A percentile compares a stretch with the other conserved stretches of the same genome.
Evolutionary conservation across 768 basidiomycete genomes (phyloP).

Genomic region (Rhodotorula taiwanensis): DNA sequence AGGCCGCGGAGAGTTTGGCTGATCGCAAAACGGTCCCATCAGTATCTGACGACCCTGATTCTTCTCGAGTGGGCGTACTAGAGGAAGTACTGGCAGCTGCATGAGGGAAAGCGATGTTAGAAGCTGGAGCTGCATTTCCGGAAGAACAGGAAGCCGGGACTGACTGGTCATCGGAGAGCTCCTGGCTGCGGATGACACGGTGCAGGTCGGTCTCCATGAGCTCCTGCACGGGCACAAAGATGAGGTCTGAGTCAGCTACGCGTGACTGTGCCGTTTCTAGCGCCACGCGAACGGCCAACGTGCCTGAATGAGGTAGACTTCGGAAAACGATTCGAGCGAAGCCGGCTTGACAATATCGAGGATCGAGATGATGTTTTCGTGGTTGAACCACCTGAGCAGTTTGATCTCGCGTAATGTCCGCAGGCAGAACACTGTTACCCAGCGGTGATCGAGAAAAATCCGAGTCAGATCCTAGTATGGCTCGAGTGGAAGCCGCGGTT

Average conservation of each 20-base stretch:
- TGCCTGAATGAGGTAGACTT: conserved; percentile 60
- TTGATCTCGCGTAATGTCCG: conserved; percentile 84
- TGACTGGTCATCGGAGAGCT: conserved; percentile 89
- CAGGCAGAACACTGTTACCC: conserved; percentile 63
- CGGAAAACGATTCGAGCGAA: conserved; percentile 73
- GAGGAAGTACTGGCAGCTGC: conserved; percentile 40
- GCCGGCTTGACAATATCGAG: conserved; percentile 79
- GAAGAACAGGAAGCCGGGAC: conserved; percentile 58
- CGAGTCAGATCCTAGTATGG: no score
- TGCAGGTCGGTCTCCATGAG: conserved; percentile 57
- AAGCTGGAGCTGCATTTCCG: neutral
- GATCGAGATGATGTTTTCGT: conserved; percentile 72
- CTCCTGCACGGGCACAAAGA: conserved; percentile 32
- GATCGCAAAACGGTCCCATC: neutral
- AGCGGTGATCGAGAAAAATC: neutral
- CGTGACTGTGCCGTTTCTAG: neutral
- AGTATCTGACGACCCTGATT: no score
- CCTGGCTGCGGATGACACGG: conserved; percentile 89
- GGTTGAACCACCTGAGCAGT: conserved; percentile 51
- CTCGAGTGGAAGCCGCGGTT: no score
- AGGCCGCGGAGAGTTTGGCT: conserved; percentile 83
- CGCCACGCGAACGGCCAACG: neutral
- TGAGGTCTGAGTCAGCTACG: no score
- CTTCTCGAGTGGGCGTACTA: conserved; percentile 15
- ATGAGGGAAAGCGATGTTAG: neutral